Percentiles rank a stretch among this genome's conserved stretches.
These are phyloP conservation scores for Cadophora sp. DNA, from an alignment of 2,329 filamentous ascomycete genomes.

Conservation along the genomic window DNA sequence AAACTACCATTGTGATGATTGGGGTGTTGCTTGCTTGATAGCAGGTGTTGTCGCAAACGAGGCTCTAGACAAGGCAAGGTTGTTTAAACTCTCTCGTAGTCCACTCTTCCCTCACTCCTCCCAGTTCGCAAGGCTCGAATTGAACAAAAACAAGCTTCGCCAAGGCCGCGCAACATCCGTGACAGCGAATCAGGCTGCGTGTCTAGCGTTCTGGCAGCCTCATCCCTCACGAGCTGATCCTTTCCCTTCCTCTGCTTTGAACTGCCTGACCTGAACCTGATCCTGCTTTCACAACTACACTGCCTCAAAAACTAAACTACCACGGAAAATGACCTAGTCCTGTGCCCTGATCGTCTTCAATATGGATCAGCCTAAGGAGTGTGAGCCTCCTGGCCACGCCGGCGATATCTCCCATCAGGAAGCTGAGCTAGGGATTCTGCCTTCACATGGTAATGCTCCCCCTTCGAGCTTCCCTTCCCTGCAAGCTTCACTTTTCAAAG, in stretches of 20 bases:
- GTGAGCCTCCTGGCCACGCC: slow-evolving; percentile 31
- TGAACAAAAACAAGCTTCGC: slow-evolving; percentile 36
- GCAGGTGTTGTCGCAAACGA: slow-evolving; percentile 19
- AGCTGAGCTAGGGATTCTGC: slow-evolving; percentile 49
- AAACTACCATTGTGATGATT: slow-evolving; percentile 76
- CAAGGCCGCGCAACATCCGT: slow-evolving; percentile 4
- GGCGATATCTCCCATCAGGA: slow-evolving; percentile 40
- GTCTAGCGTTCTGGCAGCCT: slow-evolving; percentile 20
- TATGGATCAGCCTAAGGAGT: slow-evolving; percentile 12
- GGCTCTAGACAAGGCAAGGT: slow-evolving; percentile 12
- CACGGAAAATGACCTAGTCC: slow-evolving; percentile 17
- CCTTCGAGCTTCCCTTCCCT: slow-evolving; percentile 3
- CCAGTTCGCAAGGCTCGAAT: slow-evolving; percentile 10
- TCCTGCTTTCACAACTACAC: not conserved
- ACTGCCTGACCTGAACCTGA: not conserved
- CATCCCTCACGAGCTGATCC: slow-evolving; percentile 18
- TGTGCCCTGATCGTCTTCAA: not conserved
- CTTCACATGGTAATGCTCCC: slow-evolving; percentile 53
- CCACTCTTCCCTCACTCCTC: not conserved
- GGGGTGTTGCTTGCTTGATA: slow-evolving; percentile 3
- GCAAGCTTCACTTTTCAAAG: slow-evolving; percentile 18
- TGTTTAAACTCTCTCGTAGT: too few relatives aligned
- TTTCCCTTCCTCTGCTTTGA: not conserved
- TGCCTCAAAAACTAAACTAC: not conserved
- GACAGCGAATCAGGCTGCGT: slow-evolving; percentile 1